Evolutionary conservation across 202 grass and related monocot species (phyloP).

Genomic region (Eragrostis tef): DNA sequence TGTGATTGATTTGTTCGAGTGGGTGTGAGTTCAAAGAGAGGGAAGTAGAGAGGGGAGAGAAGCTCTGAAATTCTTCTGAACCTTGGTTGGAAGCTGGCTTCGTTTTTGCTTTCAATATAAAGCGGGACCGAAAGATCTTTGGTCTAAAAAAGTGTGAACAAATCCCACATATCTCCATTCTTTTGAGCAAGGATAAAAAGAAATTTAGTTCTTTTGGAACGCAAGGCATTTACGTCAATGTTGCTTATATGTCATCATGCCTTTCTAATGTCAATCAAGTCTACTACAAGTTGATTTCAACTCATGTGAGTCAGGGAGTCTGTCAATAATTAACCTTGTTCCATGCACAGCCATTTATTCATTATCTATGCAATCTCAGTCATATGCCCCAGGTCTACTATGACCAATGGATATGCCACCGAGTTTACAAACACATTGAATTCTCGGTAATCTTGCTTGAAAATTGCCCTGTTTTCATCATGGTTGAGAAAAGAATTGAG

Average conservation of each 20-base stretch:
- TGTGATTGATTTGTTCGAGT: too few species aligned
- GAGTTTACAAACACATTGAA: slow-evolving; percentile 6
- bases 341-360: neutral
- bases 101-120: too few species aligned
- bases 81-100: too few species aligned
- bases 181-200: neutral
- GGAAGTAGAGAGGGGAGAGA: too few species aligned
- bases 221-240: neutral
- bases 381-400: neutral
- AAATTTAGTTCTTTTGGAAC: neutral
- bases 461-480: neutral
- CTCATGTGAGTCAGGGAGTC: neutral
- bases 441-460: neutral
- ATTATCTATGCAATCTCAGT: neutral
- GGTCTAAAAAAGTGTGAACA: too few species aligned
- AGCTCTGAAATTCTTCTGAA: too few species aligned
- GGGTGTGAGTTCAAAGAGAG: too few species aligned
- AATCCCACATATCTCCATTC: too few species aligned
- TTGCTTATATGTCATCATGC: neutral
- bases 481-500: neutral
- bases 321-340: neutral
- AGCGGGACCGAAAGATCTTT: too few species aligned
- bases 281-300: neutral
- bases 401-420: neutral
- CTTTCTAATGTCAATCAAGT: neutral